A percentile compares a stretch with the other conserved stretches of the same genome.
phyloP scores from a whole-genome alignment of 208 protist genomes.

The Tritrichomonas foetus region DNA sequence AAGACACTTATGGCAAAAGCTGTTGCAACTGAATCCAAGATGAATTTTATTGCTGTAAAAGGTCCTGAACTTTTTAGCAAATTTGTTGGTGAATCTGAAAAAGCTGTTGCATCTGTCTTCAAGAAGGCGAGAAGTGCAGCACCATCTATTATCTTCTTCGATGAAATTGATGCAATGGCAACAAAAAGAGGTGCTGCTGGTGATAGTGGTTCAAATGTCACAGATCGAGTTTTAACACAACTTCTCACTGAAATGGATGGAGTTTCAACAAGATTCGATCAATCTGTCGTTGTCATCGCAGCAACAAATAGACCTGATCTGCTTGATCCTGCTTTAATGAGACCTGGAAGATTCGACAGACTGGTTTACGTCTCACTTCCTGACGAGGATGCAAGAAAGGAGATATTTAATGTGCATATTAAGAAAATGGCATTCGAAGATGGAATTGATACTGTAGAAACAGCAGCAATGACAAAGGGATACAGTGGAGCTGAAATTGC shows the following conservation, averaged over 20 bases:
- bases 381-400: conserved; percentile 61
- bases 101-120: conserved; percentile 78
- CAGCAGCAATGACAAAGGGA: conserved; percentile 57
- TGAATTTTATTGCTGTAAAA: conserved; percentile 99
- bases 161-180: conserved; percentile 76
- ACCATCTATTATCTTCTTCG: conserved; percentile 87
- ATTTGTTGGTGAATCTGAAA: conserved; percentile 86
- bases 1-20: conserved; percentile 98
- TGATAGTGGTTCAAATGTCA: conserved; percentile 54
- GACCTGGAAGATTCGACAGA: conserved; percentile 85
- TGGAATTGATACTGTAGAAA: conserved; percentile 53
- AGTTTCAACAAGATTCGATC: conserved; percentile 60
- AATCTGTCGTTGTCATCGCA: conserved; percentile 86
- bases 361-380: conserved; percentile 81
- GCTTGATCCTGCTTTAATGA: conserved; percentile 89
- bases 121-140: conserved; percentile 67
- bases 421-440: not conserved
- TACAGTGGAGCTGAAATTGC: conserved; percentile 89
- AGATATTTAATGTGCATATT: conserved; percentile 54
- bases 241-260: conserved; percentile 96
- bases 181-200: conserved; percentile 66
- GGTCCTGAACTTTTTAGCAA: conserved; percentile 86
- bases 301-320: conserved; percentile 94
- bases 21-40: conserved; percentile 97
- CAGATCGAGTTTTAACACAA: conserved; percentile 89